Conservation (phyloP, 768 basidiomycete species). For the Phylloporus rhodoxanthus region DNA sequence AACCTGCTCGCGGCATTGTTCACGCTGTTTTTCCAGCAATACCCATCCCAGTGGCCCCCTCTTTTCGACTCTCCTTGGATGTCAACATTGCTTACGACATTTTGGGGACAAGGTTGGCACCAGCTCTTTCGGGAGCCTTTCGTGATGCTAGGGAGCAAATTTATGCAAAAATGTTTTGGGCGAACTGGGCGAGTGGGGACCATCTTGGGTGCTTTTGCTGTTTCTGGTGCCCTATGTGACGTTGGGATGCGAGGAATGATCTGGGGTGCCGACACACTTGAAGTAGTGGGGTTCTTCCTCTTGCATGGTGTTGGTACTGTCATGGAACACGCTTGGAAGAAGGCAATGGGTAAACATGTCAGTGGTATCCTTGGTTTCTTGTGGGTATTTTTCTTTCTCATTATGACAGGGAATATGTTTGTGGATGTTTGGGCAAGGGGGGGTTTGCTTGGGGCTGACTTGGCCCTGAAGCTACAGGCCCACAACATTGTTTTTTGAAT, state of each 20-base stretch:
- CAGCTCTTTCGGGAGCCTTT: constrained; percentile 59
- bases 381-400: too few relatives aligned
- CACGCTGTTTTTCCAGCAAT: constrained; percentile 42
- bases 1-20: constrained; percentile 39
- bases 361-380: constrained; percentile 41
- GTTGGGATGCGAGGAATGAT: constrained; percentile 55
- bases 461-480: too few relatives aligned
- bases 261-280: constrained; percentile 40
- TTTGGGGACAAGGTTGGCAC: constrained; percentile 67
- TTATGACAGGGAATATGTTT: too few relatives aligned
- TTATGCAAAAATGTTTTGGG: constrained; percentile 36
- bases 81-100: constrained; percentile 49
- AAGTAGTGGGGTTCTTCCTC: constrained; percentile 49
- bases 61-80: constrained; percentile 53
- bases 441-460: too few relatives aligned
- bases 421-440: too few relatives aligned
- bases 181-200: constrained; percentile 45
- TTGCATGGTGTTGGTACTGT: constrained; percentile 54
- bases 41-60: constrained; percentile 56
- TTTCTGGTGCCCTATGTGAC: constrained; percentile 59
- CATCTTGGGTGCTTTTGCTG: constrained; percentile 52
- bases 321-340: too few relatives aligned
- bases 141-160: constrained; percentile 43
- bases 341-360: constrained; percentile 39
- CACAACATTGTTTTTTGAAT: constrained; percentile 14